phyloP scores from a whole-genome alignment of 2,329 filamentous ascomycete genomes.

The Capronia americana region DNA sequence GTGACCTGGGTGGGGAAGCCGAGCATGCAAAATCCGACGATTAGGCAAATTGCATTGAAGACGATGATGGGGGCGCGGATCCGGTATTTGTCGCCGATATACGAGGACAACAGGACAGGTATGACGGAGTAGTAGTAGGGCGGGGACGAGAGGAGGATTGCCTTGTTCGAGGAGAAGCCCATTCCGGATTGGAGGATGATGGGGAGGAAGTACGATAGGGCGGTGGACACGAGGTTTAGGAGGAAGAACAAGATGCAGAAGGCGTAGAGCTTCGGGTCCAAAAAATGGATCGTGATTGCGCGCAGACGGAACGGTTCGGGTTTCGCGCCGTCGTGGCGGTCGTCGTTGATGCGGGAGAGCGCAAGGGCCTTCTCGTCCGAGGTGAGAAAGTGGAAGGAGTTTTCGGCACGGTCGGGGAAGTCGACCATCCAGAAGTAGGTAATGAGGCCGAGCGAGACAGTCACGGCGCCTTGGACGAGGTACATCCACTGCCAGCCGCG shows the following conservation, averaged over 20 bases:
- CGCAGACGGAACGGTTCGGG: conserved; percentile 63
- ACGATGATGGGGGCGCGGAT: conserved; percentile 67
- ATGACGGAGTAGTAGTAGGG: conserved; percentile 72
- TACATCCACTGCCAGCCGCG: conserved; percentile 75
- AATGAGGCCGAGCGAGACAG: conserved; percentile 62
- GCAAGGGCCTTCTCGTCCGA: conserved; percentile 63
- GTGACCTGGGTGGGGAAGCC: conserved; percentile 65
- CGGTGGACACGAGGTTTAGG: conserved; percentile 70
- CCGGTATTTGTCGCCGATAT: conserved; percentile 66
- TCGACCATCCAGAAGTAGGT: conserved; percentile 76
- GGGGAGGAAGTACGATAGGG: conserved; percentile 70
- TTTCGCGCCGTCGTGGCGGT: conserved; percentile 64
- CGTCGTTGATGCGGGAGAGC: conserved; percentile 63
- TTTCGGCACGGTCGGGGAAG: conserved; percentile 67
- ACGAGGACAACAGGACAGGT: conserved; percentile 67
- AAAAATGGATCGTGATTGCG: conserved; percentile 68
- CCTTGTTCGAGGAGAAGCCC: conserved; percentile 59
- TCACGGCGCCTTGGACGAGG: conserved; percentile 68
- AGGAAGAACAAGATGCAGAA: conserved; percentile 61
- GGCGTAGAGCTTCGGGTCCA: conserved; percentile 45
- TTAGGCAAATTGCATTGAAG: conserved; percentile 68
- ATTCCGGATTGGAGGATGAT: conserved; percentile 61
- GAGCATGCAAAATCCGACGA: conserved; percentile 69
- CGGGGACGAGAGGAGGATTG: conserved; percentile 69
- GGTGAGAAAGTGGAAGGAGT: conserved; percentile 64